These are phyloP conservation scores for Penicillium sp. DNA, from an alignment of 2,329 filamentous ascomycete species.

Conservation along the genomic window DNA sequence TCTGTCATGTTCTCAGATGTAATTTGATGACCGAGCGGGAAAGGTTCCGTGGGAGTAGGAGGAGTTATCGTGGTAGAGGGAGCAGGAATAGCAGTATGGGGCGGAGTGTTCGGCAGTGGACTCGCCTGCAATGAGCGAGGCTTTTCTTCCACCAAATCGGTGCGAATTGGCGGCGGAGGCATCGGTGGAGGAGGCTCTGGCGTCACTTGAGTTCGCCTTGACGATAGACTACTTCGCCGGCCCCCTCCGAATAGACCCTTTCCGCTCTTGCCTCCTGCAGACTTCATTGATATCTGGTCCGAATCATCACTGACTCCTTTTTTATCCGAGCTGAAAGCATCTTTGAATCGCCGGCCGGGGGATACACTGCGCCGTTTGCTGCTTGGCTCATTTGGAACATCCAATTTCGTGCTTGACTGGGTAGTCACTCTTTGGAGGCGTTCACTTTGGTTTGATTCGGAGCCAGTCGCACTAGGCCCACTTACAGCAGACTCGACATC, in stretches of 20 bases:
- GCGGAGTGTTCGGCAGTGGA: slow-evolving; percentile 29
- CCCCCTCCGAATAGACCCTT: slow-evolving; percentile 35
- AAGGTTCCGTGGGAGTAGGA: slow-evolving; percentile 54
- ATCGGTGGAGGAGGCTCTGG: slow-evolving; percentile 31
- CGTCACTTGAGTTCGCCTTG: slow-evolving; percentile 26
- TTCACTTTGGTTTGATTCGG: slow-evolving; percentile 43
- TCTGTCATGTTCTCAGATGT: slow-evolving; percentile 31
- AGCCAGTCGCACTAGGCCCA: slow-evolving; percentile 27
- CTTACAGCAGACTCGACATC: slow-evolving; percentile 28
- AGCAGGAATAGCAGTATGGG: slow-evolving; percentile 27
- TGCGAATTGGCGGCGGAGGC: slow-evolving; percentile 30
- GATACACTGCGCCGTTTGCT: slow-evolving; percentile 58
- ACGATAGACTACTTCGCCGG: slow-evolving; percentile 34
- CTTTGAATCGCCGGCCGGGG: slow-evolving; percentile 64
- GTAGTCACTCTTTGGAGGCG: slow-evolving; percentile 23
- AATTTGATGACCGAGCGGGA: slow-evolving; percentile 31
- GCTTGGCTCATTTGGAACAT: slow-evolving; percentile 31
- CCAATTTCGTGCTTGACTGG: slow-evolving; percentile 27
- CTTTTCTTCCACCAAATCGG: slow-evolving; percentile 27
- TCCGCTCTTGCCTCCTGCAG: slow-evolving; percentile 38
- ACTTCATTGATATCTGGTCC: slow-evolving; percentile 42
- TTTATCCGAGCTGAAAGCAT: slow-evolving; percentile 55
- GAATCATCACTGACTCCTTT: slow-evolving; percentile 51
- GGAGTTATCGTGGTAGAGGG: slow-evolving; percentile 58
- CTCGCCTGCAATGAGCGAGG: slow-evolving; percentile 21